Conservation (phyloP, 2,329 filamentous ascomycete species). For the Exophiala oligosperma region DNA sequence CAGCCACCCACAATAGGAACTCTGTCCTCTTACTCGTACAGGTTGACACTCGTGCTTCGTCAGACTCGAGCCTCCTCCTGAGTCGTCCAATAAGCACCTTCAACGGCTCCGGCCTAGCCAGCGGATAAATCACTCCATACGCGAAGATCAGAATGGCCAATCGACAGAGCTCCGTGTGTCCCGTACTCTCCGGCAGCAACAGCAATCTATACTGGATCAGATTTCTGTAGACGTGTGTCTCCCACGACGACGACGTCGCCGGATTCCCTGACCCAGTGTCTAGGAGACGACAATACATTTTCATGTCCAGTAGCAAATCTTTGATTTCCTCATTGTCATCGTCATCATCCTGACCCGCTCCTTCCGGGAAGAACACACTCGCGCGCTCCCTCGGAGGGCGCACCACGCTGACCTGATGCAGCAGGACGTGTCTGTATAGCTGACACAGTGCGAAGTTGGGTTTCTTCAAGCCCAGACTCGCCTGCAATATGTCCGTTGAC, state of each 20-base stretch:
- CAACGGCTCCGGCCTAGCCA: slow-evolving; percentile 2
- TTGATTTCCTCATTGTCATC: slow-evolving; percentile 9
- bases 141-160: slow-evolving; percentile 10
- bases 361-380: background rate
- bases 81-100: background rate
- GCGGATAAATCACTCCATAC: slow-evolving; percentile 12
- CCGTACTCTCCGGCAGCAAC: background rate
- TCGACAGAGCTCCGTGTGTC: slow-evolving; percentile 9
- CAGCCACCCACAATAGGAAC: slow-evolving; percentile 7
- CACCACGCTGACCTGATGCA: slow-evolving; percentile 7
- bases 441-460: slow-evolving; percentile 8
- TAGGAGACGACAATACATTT: slow-evolving; percentile 8
- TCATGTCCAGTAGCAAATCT: slow-evolving; percentile 14
- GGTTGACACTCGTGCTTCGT: background rate
- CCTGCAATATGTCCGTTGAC: slow-evolving; percentile 14
- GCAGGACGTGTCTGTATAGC: slow-evolving; percentile 8
- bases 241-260: background rate
- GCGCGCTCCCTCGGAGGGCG: slow-evolving; percentile 11
- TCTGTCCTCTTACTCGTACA: background rate
- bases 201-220: slow-evolving; percentile 8
- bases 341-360: background rate
- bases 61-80: background rate
- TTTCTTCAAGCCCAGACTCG: slow-evolving; percentile 1
- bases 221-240: slow-evolving; percentile 13
- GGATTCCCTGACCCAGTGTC: background rate